Base-by-base conservation (phyloP, 495 filamentous ascomycete species). In the Daldinia caldariorum region DNA sequence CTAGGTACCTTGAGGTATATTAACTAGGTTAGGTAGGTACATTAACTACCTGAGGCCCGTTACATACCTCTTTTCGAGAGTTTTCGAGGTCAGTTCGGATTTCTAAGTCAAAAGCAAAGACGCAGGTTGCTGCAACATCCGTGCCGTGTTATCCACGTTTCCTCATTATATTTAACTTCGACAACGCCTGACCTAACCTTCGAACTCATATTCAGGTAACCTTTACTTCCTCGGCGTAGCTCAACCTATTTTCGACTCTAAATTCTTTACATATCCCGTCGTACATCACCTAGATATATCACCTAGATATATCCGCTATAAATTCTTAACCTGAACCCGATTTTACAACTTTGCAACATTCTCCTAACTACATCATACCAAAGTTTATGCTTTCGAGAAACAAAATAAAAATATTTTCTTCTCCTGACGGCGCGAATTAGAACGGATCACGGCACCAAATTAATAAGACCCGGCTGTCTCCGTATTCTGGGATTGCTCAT, bases 361-460 rank as follows among this genome's bases (percentile, higher is more conserved):
- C 53, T 37, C 18, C 43, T 32, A n/a, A n/a, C n/a, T n/a, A 32
- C 39, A 41, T 35, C 32, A 53, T 54, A 16, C 53, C 59, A 16
- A 43, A 55, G 37, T 32, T 45, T 32, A 60, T n/a, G 8, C 34
- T 18, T 35, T 61, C 29, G 14, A 43, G 18, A 45, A 61, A 31
- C 5, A 31, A 32, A 65, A 20, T 38, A 59, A 38, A 26, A 1
- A 26, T n/a, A n/a, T n/a, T 26, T 26, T 12, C 6, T 8, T 38
- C 54, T 67, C 59, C 32, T 29, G 43, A n/a, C 50, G 29, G 22
- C 56, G 14, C 43, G 8, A 34, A 45, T 55, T 65, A 9, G n/a
- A 58, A 7, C 70, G 70, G 70, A 68, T 63, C 43, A 45, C 70
- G 64, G 70, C 64, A 67, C 49, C 53, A 53, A 34, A 61, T 63